These are phyloP conservation scores for Aciculoconidium aculeatum DNA, from an alignment of 805 yeast species.

Conservation along the genomic window DNA sequence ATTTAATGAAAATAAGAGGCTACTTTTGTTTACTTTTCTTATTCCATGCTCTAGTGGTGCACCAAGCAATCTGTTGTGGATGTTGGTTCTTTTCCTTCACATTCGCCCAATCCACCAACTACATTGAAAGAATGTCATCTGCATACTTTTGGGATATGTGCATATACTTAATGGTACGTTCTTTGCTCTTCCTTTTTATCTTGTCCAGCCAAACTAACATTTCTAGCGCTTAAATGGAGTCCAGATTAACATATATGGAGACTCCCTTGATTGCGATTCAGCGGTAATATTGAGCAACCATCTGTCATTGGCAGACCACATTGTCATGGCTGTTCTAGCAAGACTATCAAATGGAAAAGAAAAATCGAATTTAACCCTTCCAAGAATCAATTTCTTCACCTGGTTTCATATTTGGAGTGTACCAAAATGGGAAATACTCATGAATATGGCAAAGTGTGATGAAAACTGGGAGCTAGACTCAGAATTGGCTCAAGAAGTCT, in stretches of 20 bases:
- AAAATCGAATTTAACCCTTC: constrained; percentile 20
- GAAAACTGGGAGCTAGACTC: constrained; percentile 63
- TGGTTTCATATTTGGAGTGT: constrained; percentile 66
- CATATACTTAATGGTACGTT: constrained; percentile 7
- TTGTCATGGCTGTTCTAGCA: constrained; percentile 44
- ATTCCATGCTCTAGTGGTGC: too few relatives aligned
- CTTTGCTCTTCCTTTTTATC: constrained; percentile 3
- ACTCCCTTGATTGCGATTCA: constrained; percentile 28
- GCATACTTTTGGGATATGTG: constrained; percentile 12
- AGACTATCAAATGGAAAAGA: constrained; percentile 18
- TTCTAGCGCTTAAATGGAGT: constrained; percentile 31
- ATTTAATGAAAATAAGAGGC: too few relatives aligned
- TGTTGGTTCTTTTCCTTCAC: constrained; percentile 2
- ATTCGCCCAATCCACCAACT: constrained; percentile 7
- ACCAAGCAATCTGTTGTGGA: too few relatives aligned
- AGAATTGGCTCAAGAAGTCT: constrained; percentile 27
- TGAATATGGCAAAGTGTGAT: constrained; percentile 48
- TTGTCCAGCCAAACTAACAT: too few relatives aligned
- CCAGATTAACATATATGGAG: constrained; percentile 38
- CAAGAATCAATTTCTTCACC: constrained; percentile 53
- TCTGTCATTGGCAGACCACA: constrained; percentile 59
- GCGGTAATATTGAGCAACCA: constrained; percentile 54
- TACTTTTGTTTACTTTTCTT: too few relatives aligned
- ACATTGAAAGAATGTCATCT: constrained; percentile 3
- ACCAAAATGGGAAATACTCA: constrained; percentile 47